phyloP scores from a whole-genome alignment of 768 basidiomycete genomes.

The Psilocybe cyanescens region DNA sequence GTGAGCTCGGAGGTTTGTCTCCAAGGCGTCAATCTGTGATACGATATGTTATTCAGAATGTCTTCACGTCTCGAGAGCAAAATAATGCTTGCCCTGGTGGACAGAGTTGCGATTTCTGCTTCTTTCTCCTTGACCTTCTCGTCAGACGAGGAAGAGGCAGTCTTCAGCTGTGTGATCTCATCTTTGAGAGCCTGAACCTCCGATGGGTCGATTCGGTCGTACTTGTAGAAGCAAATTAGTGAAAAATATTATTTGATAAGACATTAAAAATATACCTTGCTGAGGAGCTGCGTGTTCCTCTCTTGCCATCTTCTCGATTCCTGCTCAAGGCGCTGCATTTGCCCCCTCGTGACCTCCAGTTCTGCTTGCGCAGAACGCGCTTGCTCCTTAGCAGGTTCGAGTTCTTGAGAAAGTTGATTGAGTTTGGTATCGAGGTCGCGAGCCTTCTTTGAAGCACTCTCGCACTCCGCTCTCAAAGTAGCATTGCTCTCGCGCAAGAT shows the following conservation, averaged over 20 bases:
- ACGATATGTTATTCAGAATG: neutral
- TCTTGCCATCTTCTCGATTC: constrained; percentile 86
- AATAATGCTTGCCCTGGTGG: constrained; percentile 20
- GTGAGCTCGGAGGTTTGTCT: constrained; percentile 43
- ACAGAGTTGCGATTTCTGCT: constrained; percentile 17
- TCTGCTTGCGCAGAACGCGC: constrained; percentile 71
- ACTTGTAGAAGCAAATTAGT: constrained; percentile 42
- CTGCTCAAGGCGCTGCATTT: constrained; percentile 71
- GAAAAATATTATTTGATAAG: neutral
- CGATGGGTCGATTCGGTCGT: constrained; percentile 87
- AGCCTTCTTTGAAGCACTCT: constrained; percentile 69
- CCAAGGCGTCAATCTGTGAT: constrained; percentile 44
- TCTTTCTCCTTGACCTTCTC: constrained; percentile 26
- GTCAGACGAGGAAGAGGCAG: constrained; percentile 14
- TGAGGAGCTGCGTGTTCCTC: constrained; percentile 77
- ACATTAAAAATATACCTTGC: constrained; percentile 54
- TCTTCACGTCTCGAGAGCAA: neutral
- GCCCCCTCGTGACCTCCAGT: constrained; percentile 67
- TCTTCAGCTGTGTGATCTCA: constrained; percentile 48
- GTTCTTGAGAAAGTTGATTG: constrained; percentile 56
- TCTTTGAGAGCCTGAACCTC: constrained; percentile 82
- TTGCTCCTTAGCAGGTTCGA: constrained; percentile 79
- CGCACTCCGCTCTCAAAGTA: constrained; percentile 78
- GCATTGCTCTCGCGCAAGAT: constrained; percentile 88
- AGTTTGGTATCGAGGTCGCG: constrained; percentile 70